Conservation (phyloP, 2,329 filamentous ascomycete genomes). For the Fusarium decemcellulare region DNA sequence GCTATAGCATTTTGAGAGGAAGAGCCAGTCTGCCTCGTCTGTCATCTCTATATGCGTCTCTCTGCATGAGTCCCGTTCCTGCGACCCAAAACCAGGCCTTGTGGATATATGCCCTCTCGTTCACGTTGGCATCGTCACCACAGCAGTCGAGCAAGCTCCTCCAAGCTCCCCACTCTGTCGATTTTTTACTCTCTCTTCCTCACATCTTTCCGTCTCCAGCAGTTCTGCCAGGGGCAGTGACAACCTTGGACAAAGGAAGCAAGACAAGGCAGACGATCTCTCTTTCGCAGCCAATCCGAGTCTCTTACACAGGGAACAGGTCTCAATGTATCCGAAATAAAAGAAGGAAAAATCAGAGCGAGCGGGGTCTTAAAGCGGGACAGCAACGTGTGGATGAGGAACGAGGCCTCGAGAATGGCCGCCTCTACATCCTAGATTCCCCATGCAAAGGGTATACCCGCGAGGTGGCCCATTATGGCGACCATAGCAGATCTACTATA, state of each 20-base stretch:
- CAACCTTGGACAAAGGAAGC: constrained; percentile 17
- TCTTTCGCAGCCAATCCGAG: constrained; percentile 28
- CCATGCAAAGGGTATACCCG: constrained; percentile 40
- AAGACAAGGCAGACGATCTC: constrained; percentile 6
- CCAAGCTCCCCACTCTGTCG: not conserved
- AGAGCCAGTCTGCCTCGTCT: constrained; percentile 8
- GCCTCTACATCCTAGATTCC: constrained; percentile 41
- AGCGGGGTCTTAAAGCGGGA: constrained; percentile 25
- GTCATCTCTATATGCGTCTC: constrained; percentile 22
- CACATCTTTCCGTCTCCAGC: not conserved
- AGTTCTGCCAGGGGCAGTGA: not conserved
- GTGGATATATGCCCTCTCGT: constrained; percentile 31
- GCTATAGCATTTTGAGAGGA: not conserved
- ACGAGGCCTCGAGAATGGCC: constrained; percentile 15
- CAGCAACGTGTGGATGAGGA: constrained; percentile 8
- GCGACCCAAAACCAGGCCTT: constrained; percentile 42
- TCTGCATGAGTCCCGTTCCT: constrained; percentile 33
- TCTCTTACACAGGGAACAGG: constrained; percentile 40
- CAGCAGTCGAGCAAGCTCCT: no score
- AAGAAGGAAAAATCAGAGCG: constrained; percentile 8
- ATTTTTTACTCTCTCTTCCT: not conserved
- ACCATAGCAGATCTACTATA: constrained; percentile 43
- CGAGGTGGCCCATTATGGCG: constrained; percentile 40
- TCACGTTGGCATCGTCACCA: constrained; percentile 27
- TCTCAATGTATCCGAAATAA: constrained; percentile 25